Conservation (phyloP, 1,139 yeast genomes). For the Suhomyces chickasaworum region DNA sequence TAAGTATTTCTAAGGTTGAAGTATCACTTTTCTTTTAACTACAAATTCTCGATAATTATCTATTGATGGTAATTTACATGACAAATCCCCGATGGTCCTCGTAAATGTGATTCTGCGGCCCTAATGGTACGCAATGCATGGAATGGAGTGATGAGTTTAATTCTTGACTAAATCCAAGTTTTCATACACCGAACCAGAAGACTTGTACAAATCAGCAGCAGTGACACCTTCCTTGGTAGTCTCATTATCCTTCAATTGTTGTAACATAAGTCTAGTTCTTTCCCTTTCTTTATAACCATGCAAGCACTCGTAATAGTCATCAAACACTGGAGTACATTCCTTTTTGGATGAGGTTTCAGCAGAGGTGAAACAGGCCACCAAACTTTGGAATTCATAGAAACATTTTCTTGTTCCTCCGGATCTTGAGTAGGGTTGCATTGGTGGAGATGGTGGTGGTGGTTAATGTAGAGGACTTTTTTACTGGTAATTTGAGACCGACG, state of each 20-base stretch:
- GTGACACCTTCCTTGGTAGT: conserved; percentile 42
- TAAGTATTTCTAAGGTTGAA: too few relatives aligned
- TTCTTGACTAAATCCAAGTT: conserved; percentile 46
- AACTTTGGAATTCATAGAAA: conserved; percentile 51
- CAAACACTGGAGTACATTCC: conserved; percentile 48
- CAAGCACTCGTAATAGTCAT: conserved; percentile 52
- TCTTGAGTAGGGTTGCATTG: conserved; percentile 54
- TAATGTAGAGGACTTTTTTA: conserved; percentile 4
- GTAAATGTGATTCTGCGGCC: conserved; percentile 6
- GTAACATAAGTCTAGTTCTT: conserved; percentile 47
- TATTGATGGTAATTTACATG: conserved; percentile 6
- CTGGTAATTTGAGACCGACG: conserved; percentile 12
- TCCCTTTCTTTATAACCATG: conserved; percentile 53
- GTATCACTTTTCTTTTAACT: too few relatives aligned
- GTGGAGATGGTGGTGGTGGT: conserved; percentile 8
- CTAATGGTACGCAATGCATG: conserved; percentile 7
- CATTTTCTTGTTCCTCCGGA: conserved; percentile 54
- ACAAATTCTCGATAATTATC: not conserved
- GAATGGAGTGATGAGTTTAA: conserved; percentile 9
- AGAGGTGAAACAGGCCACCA: conserved; percentile 49
- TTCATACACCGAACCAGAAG: conserved; percentile 47
- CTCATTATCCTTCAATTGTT: conserved; percentile 51
- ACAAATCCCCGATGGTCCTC: conserved; percentile 5
- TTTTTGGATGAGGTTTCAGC: conserved; percentile 47
- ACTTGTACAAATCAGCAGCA: conserved; percentile 47